These are phyloP conservation scores for Vigna trinervia DNA, from an alignment of 306 rosid species.

Conservation along the genomic window DNA sequence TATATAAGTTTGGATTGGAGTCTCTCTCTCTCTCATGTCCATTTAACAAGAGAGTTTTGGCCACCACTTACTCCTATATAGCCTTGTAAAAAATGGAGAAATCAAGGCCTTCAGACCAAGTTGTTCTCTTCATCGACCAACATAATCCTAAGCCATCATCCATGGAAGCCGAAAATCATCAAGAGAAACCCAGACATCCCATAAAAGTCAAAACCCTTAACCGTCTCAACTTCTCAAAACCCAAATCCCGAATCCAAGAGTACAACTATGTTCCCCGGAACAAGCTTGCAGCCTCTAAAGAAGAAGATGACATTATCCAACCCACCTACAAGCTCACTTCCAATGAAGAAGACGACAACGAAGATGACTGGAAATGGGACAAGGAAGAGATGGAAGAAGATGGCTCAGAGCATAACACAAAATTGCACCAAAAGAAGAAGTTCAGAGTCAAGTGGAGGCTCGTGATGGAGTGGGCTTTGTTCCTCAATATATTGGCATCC, in stretches of 20 bases:
- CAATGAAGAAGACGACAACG: neutral
- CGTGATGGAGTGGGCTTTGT: slow-evolving; percentile 51
- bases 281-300: slow-evolving; percentile 17
- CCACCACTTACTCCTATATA: no score
- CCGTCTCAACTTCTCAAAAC: slow-evolving; percentile 61
- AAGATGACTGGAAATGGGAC: slow-evolving; percentile 35
- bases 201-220: slow-evolving; percentile 44
- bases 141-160: slow-evolving; percentile 45
- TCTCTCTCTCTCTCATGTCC: neutral
- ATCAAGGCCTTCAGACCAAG: slow-evolving; percentile 47
- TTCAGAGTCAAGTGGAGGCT: slow-evolving; percentile 53
- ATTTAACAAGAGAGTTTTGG: neutral
- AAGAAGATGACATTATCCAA: slow-evolving; percentile 22
- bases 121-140: slow-evolving; percentile 53
- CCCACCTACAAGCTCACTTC: slow-evolving; percentile 42
- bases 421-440: slow-evolving; percentile 41
- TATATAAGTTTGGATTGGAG: neutral
- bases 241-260: slow-evolving; percentile 57
- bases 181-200: slow-evolving; percentile 44
- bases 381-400: slow-evolving; percentile 26
- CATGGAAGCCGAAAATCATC: slow-evolving; percentile 30
- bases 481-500: slow-evolving; percentile 52
- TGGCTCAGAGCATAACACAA: neutral
- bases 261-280: slow-evolving; percentile 29
- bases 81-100: slow-evolving; percentile 36